These are phyloP conservation scores for Neurospora tetrasperma DNA, from an alignment of 495 filamentous ascomycete genomes.

Conservation along the genomic window DNA sequence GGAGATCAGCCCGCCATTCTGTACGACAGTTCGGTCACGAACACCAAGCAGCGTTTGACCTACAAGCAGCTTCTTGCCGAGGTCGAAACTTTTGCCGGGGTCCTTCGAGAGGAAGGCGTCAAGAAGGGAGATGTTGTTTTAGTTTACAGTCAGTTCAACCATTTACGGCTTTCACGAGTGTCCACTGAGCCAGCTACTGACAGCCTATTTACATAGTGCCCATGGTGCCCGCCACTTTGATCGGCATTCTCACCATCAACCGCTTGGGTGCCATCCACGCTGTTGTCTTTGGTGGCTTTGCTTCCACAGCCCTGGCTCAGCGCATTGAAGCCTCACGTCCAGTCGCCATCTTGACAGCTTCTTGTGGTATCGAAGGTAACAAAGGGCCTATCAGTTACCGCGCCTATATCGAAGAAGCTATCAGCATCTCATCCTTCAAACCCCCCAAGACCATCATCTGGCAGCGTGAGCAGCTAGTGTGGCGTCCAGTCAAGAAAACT, in stretches of 20 bases:
- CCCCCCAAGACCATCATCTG: constrained; percentile 63
- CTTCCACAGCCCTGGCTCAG: constrained; percentile 69
- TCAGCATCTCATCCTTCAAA: constrained; percentile 48
- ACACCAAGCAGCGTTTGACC: constrained; percentile 57
- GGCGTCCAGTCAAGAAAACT: constrained; percentile 54
- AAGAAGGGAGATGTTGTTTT: constrained; percentile 83
- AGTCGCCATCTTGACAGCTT: constrained; percentile 71
- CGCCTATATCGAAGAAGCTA: constrained; percentile 59
- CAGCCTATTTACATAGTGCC: constrained; percentile 52
- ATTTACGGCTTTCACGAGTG: not conserved
- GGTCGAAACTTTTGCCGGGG: constrained; percentile 73
- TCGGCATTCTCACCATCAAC: constrained; percentile 71
- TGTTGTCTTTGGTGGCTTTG: constrained; percentile 90
- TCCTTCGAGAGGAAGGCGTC: constrained; percentile 73
- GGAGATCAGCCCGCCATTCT: constrained; percentile 67
- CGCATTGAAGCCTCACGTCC: constrained; percentile 76
- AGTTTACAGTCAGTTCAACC: constrained; percentile 62
- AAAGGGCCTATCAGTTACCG: constrained; percentile 67
- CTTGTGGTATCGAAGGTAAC: constrained; percentile 81
- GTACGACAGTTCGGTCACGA: constrained; percentile 81
- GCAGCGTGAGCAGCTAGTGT: constrained; percentile 61
- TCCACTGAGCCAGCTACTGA: not conserved
- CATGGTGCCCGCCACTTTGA: constrained; percentile 83
- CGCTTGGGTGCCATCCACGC: constrained; percentile 83
- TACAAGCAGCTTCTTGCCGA: constrained; percentile 72